Base-by-base conservation (phyloP, 176 grass and related monocot genomes). In the Zizania latifolia region DNA sequence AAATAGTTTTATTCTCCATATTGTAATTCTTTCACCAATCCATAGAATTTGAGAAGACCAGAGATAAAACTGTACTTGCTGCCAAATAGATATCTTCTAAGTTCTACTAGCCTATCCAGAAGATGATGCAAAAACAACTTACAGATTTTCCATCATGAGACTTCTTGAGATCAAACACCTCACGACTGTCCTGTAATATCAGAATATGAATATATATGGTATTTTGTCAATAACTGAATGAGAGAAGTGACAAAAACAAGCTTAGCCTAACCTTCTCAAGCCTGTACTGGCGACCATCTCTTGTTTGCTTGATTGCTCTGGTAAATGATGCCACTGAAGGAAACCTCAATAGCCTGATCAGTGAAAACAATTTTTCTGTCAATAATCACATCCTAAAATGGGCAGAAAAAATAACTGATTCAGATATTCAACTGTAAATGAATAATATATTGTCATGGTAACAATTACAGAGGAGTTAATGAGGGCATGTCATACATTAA, bases 121-220 rank as follows among this genome's bases (percentile, higher is more conserved):
- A 14, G 54, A 19, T 39, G 71, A 38, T 50, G 58, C 29, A 72
- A 77, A 88, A 65, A 61, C 58, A 17, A 92, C 91, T 94, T 84
- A 99, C 95, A 86, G 87, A 58, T 94, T 94, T 99, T 45, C 86
- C 91, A 84, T 82, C 84, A 69, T 82, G 88, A 44, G 91, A 84
- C 21, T 44, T 53, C 57, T 83, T 88, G 4, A 86, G 77, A 60
- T 99, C 95, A 89, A 89, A 94, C 29, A 64, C 35, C 8, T 90
- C 86, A 58, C 72, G 89, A 81, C 62, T 69, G 34, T 84, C 44
- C 95, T 99, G 85, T 78, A 56, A 72, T 13, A 78, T 44, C 60
- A 58, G 21, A 81, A 67, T 71, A 74, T 53, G 16, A 61, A 22
- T 62, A 70, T n/a, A 72, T 64, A 76, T 37, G 67, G 33, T 57